phyloP scores from a whole-genome alignment of 345 rosid genomes.

The Reutealis trisperma region DNA sequence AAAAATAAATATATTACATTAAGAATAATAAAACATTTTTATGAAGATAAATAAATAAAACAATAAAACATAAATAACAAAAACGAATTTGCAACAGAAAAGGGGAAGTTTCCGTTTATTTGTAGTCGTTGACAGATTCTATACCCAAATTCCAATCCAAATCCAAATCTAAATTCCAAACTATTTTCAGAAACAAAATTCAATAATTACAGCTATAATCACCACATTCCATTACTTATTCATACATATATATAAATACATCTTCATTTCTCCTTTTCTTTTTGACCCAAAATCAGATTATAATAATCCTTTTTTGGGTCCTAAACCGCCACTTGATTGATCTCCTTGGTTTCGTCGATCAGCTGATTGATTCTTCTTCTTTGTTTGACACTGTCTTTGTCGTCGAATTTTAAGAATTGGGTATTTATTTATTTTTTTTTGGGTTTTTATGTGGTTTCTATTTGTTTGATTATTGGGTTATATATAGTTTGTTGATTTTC shows the following conservation, averaged over 20 bases:
- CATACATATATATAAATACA: not conserved
- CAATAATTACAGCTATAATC: too few species aligned
- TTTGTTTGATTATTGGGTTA: not conserved
- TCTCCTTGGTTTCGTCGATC: not conserved
- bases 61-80: too few species aligned
- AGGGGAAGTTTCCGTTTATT: not conserved
- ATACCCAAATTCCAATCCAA: too few species aligned
- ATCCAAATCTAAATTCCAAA: too few species aligned
- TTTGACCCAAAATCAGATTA: constrained; percentile 3
- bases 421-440: not conserved
- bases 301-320: not conserved
- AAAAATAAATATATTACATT: too few species aligned
- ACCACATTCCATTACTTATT: too few species aligned
- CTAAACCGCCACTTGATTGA: not conserved
- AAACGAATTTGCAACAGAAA: not conserved
- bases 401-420: constrained; percentile 4
- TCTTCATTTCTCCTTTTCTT: not conserved
- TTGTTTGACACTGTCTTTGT: not conserved
- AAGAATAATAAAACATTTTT: too few species aligned
- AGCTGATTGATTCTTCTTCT: not conserved
- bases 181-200: not conserved
- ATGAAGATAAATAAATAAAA: too few species aligned
- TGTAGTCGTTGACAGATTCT: constrained; percentile 3
- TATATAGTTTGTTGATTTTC: not conserved
- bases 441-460: not conserved